Percentiles rank a stretch among this genome's conserved stretches.
These are phyloP conservation scores for Aspergillus sclerotioniger DNA, from an alignment of 495 filamentous ascomycete species.

Conservation along the genomic window DNA sequence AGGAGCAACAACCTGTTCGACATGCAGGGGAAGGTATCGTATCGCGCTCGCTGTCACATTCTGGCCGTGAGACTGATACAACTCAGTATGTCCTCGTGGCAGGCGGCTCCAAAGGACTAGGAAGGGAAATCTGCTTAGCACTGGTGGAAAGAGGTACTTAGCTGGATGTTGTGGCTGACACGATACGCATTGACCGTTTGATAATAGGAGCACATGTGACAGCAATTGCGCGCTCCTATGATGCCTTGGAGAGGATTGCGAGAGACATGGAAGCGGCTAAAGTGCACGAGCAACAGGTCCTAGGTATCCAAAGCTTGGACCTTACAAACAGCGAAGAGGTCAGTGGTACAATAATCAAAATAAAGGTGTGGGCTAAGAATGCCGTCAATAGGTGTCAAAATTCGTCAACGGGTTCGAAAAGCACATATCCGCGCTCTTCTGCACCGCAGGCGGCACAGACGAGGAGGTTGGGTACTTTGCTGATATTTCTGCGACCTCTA, in stretches of 20 bases:
- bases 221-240: slow-evolving; percentile 1
- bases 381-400: background rate
- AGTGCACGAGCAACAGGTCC: slow-evolving; percentile 9
- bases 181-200: background rate
- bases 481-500: slow-evolving; percentile 25
- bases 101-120: slow-evolving; percentile 12
- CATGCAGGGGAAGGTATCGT: too few species aligned
- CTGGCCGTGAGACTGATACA: background rate
- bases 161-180: background rate
- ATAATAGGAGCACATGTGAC: slow-evolving; percentile 3
- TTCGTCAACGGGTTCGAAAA: slow-evolving; percentile 18
- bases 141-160: background rate
- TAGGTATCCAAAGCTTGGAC: slow-evolving; percentile 13
- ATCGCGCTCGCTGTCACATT: too few species aligned
- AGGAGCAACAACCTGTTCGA: too few species aligned
- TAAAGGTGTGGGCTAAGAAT: too few species aligned
- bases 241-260: background rate
- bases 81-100: slow-evolving; percentile 8
- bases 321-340: slow-evolving; percentile 16
- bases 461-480: slow-evolving; percentile 35
- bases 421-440: slow-evolving; percentile 26
- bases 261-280: background rate
- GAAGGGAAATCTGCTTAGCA: slow-evolving; percentile 3
- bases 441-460: slow-evolving; percentile 35
- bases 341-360: background rate